These are phyloP conservation scores for Ampelocalamus luodianensis DNA, from an alignment of 176 grass and related monocot species.

Conservation along the genomic window DNA sequence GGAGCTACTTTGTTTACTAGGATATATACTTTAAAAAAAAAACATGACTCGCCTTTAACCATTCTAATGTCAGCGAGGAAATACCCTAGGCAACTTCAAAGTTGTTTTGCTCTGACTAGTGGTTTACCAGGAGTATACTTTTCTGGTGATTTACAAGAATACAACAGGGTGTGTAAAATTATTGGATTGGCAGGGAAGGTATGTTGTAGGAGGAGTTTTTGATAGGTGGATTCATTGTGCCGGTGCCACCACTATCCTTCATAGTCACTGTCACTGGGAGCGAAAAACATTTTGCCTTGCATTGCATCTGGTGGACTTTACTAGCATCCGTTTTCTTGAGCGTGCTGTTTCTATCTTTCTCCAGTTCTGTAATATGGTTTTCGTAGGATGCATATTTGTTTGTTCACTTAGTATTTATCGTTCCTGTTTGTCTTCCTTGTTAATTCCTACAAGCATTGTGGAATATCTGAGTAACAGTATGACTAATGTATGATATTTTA, in stretches of 20 bases:
- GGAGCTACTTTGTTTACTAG: not conserved
- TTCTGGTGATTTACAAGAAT: not conserved
- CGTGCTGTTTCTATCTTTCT: not conserved
- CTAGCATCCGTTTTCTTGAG: slow-evolving; percentile 16
- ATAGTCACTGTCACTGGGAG: not conserved
- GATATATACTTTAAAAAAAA: not conserved
- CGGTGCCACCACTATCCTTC: slow-evolving; percentile 9
- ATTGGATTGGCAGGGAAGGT: not conserved
- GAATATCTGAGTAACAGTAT: not conserved
- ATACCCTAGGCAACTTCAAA: not conserved
- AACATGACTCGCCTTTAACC: not conserved
- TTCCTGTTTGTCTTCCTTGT: slow-evolving; percentile 6
- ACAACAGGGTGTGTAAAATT: not conserved
- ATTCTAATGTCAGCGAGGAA: not conserved
- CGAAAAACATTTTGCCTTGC: not conserved
- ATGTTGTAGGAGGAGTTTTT: not conserved
- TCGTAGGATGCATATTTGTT: slow-evolving; percentile 4
- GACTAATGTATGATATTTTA: not conserved
- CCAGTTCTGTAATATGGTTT: not conserved
- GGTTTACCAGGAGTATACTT: not conserved
- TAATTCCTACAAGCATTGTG: not conserved
- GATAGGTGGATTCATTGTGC: slow-evolving; percentile 25
- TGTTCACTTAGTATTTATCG: not conserved
- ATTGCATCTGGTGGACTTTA: slow-evolving; percentile 25
- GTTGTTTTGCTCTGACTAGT: slow-evolving; percentile 1